Evolutionary conservation across 768 basidiomycete species (phyloP), one percentile per base, ranked within the genome.

Genomic region (Boletus rubescentipes): DNA sequence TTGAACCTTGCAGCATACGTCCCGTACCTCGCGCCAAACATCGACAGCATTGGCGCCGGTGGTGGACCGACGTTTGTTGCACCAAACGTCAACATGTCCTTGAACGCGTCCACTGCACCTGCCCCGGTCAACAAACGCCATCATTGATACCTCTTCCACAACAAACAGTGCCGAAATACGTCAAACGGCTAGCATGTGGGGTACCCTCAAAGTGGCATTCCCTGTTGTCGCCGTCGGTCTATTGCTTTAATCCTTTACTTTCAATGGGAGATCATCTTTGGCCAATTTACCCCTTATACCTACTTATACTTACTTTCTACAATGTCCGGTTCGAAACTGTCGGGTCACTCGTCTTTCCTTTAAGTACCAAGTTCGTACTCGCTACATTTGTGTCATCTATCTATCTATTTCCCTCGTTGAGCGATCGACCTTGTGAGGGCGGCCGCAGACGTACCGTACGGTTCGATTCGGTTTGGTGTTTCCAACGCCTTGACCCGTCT

Each of bases 21-120:
- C 18, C 79, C 80, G 10, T 79, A 75, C 68, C 51, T 70, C 7
- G 77, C 80, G 7, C 80, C 81, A 2, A 67, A 78, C 65, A 46
- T 52, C 23, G 60, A 59, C 38, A 73, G 72, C 35, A 57, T 61
- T 34, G 74, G 79, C 38, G 77, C 76, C 2, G 80, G 77, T 11
- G 72, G 73, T 47, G 76, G 77, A 29, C 49, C 65, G 32, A 76
- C 79, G 16, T 75, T 74, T 64, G 50, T 74, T 57, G 70, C 63
- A 20, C 36, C 66, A 4, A 67, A 66, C 16, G 58, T 73, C 46
- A 68, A 80, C 67, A 51, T 40, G 43, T 61, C 57, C 38, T 54
- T 79, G 53, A 79, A 70, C 21, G 35, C 67, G 9, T 62, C 58
- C 16, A 57, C 47, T 41, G 69, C 72, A 20, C 75, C 77, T 37